Evolutionary conservation across 176 grass and related monocot genomes (phyloP).

Genomic region (barley (Hordeum vulgare)): DNA sequence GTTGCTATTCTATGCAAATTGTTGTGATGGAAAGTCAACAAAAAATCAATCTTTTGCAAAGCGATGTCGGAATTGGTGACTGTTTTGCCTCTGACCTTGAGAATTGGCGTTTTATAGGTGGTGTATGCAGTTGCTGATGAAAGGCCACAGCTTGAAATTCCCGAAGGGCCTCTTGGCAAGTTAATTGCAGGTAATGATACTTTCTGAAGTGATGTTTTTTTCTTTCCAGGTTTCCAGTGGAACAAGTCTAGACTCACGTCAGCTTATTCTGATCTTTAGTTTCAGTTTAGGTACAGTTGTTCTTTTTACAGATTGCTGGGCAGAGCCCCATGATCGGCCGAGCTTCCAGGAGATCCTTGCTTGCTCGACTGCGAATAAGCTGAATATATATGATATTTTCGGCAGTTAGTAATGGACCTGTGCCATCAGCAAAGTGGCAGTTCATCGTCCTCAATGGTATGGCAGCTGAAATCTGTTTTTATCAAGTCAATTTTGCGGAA

Average conservation of each 20-base stretch:
- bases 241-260: neutral
- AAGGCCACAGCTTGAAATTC: slow-evolving; percentile 75
- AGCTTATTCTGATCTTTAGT: neutral
- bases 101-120: slow-evolving; percentile 41
- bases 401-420: slow-evolving; percentile 30
- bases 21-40: neutral
- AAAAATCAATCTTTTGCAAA: neutral
- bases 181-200: slow-evolving; percentile 64
- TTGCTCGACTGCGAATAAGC: slow-evolving; percentile 76
- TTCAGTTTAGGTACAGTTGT: neutral
- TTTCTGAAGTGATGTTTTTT: neutral
- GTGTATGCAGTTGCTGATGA: slow-evolving; percentile 75
- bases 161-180: slow-evolving; percentile 84
- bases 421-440: slow-evolving; percentile 43
- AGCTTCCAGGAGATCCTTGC: slow-evolving; percentile 81
- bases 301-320: slow-evolving; percentile 72
- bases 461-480: neutral
- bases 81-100: neutral
- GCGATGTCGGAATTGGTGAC: neutral
- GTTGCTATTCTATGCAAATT: neutral
- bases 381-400: slow-evolving; percentile 57
- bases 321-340: slow-evolving; percentile 59
- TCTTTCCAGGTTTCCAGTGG: neutral
- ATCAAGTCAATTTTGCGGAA: neutral
- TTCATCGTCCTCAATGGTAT: slow-evolving; percentile 65